Base-by-base conservation (phyloP, 345 rosid species). In the Clarkia xantiana region DNA sequence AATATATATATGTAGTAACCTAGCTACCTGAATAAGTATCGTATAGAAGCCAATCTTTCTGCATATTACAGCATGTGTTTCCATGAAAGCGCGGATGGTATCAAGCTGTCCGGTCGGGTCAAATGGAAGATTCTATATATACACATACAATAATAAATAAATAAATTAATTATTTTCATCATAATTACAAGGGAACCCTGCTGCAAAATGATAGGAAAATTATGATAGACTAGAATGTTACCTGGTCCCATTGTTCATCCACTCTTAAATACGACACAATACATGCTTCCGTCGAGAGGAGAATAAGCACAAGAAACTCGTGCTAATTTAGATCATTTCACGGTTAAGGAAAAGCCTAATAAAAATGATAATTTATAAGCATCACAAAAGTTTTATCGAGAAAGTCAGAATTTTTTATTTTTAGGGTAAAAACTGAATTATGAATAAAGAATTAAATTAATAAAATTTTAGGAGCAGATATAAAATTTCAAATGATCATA, bases 91-190 rank as follows among this genome's bases (percentile, higher is more conserved):
- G 16, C 71, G 71, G 60, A 90, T 73, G 62, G 71, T 79, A 49
- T 70, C 66, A 63, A 90, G 80, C 60, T 83, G 94, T 62, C 95
- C 95, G 47, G 95, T 86, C 58, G 95, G 81, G 67, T 90, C 97
- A 47, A 57, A 67, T 14, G 95, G 97, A 65, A 90, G 81, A 77
- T 77, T 86, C 97, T 90, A 77, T 41, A 15, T 40, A 62, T 25
- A 18, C 7, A 3, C 7, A 29, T 25, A 34, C 5, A 6, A 3
- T 8, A 15, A 1, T 2, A 9, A 4, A 5, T 13, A 23, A 29
- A 29, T 29, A 7, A 7, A 29, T 29, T 29, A 1, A 29, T 49
- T n/a, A n/a, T n/a, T n/a, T n/a, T n/a, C n/a, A n/a, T n/a, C n/a
- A n/a, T n/a, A n/a, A n/a, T n/a, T n/a, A n/a, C n/a, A n/a, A n/a